phyloP scores from a whole-genome alignment of 192 early-diverging fungal genomes.

The Haplosporangium gracile region DNA sequence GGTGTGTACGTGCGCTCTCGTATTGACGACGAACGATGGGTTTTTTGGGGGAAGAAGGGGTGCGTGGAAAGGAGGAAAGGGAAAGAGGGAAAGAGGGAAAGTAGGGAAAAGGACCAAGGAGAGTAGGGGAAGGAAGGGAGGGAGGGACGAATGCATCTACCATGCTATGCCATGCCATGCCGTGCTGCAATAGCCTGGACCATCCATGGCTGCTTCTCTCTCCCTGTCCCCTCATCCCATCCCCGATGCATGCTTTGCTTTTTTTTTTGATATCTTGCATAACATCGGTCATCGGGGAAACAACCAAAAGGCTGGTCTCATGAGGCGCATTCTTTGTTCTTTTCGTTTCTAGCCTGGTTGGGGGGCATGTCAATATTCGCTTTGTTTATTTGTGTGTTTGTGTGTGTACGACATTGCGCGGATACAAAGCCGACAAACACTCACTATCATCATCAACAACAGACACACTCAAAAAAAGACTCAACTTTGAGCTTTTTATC shows the following conservation, averaged over 20 bases:
- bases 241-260: not conserved
- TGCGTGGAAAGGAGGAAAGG: not conserved
- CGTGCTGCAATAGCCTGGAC: conserved; percentile 2
- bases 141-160: conserved; percentile 6
- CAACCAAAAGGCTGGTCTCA: not conserved
- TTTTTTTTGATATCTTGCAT: conserved; percentile 10
- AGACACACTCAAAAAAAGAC: too few relatives aligned
- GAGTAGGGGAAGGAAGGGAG: not conserved
- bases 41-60: not conserved
- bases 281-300: conserved; percentile 2
- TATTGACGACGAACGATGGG: not conserved
- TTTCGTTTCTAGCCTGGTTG: not conserved
- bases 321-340: not conserved
- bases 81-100: not conserved
- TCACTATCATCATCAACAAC: not conserved
- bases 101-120: not conserved
- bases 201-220: not conserved
- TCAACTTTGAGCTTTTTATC: not conserved
- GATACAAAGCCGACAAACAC: not conserved
- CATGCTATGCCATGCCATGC: not conserved
- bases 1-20: not conserved
- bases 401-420: conserved; percentile 1
- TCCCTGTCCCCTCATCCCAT: not conserved
- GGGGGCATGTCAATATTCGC: too few relatives aligned
- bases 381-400: not conserved